Evolutionary conservation across 148 eudicot species (phyloP).

Genomic region (Amaranthus cruentus): DNA sequence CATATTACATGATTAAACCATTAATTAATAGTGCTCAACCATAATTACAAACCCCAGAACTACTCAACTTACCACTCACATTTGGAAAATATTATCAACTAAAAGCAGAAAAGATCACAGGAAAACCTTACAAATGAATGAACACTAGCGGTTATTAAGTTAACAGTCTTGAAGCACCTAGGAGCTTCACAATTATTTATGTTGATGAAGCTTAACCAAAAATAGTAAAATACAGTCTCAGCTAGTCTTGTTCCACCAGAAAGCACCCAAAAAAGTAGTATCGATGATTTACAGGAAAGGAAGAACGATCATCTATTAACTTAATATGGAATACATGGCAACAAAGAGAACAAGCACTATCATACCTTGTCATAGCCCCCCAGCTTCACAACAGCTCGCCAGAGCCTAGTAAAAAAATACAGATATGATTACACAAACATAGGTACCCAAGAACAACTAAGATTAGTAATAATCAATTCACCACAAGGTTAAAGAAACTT

Average conservation of each 20-base stretch:
- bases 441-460: not conserved
- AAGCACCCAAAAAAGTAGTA: not conserved
- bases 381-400: slow-evolving; percentile 72
- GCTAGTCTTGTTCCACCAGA: not conserved
- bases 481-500: slow-evolving; percentile 14
- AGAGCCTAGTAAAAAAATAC: slow-evolving; percentile 48
- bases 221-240: not conserved
- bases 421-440: slow-evolving; percentile 3
- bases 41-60: not conserved
- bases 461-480: not conserved
- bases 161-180: not conserved
- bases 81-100: not conserved
- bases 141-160: too few species aligned
- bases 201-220: not conserved
- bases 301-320: not conserved
- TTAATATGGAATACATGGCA: not conserved
- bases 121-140: not conserved
- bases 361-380: slow-evolving; percentile 96
- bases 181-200: not conserved
- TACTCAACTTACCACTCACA: too few species aligned
- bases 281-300: not conserved
- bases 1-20: not conserved
- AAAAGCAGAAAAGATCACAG: not conserved
- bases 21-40: not conserved
- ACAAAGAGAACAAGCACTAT: not conserved